phyloP scores from a whole-genome alignment of 2,329 filamentous ascomycete species.

The Pezicula neosporulosa region DNA sequence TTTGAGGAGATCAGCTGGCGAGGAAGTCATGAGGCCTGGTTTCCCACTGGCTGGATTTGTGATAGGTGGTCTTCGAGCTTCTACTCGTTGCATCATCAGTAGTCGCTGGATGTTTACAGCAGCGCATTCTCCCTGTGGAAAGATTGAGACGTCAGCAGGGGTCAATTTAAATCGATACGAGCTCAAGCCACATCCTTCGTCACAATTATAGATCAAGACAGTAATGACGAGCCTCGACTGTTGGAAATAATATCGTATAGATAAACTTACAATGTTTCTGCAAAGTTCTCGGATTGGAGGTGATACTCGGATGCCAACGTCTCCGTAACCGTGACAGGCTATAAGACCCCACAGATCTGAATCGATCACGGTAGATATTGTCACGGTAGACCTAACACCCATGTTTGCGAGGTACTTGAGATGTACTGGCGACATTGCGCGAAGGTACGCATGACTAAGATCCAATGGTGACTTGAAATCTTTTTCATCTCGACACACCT shows the following conservation, averaged over 20 bases:
- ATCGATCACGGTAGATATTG: slow-evolving; percentile 83
- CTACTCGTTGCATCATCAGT: slow-evolving; percentile 10
- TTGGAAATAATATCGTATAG: no score
- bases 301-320: slow-evolving; percentile 76
- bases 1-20: slow-evolving; percentile 14
- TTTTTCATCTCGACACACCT: slow-evolving; percentile 68
- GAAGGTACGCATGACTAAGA: slow-evolving; percentile 75
- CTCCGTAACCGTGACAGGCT: slow-evolving; percentile 76
- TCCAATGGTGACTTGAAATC: slow-evolving; percentile 73
- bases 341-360: slow-evolving; percentile 83
- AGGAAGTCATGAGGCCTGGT: slow-evolving; percentile 15
- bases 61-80: slow-evolving; percentile 12
- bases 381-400: slow-evolving; percentile 87
- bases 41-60: slow-evolving; percentile 5
- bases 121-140: slow-evolving; percentile 35
- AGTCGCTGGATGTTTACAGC: slow-evolving; percentile 17
- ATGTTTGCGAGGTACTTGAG: slow-evolving; percentile 83
- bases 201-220: no score
- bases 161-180: no score
- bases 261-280: slow-evolving; percentile 70
- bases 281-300: slow-evolving; percentile 91
- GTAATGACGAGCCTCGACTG: no score
- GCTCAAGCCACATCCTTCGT: no score
- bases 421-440: slow-evolving; percentile 86
- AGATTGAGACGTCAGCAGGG: no score